Conservation (phyloP, 169 alveolate genomes). For the Plasmodium gaboni region DNA sequence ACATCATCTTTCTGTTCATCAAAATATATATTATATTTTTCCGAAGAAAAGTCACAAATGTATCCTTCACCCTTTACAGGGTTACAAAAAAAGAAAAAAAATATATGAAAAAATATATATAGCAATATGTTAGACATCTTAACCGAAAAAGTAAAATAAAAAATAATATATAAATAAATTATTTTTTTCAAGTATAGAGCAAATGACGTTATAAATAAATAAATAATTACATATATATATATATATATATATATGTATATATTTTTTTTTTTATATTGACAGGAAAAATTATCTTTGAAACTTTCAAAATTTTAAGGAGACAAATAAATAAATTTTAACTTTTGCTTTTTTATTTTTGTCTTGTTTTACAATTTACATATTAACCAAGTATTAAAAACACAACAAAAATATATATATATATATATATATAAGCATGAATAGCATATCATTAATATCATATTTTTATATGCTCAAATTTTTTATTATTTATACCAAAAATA, state of each 20-base stretch:
- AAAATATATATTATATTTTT: constrained; percentile 35
- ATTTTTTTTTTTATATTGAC: too few relatives aligned
- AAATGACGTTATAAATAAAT: background rate
- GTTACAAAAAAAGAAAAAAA: background rate
- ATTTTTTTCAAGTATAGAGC: background rate
- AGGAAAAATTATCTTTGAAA: too few relatives aligned
- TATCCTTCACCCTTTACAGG: constrained; percentile 28
- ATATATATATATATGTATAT: background rate
- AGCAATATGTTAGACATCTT: constrained; percentile 4
- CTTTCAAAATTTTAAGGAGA: too few relatives aligned
- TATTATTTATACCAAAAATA: too few relatives aligned
- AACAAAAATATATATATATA: background rate
- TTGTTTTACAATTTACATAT: too few relatives aligned
- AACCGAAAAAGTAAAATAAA: background rate
- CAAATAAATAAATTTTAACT: too few relatives aligned
- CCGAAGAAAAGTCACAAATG: constrained; percentile 51
- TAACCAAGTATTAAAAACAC: too few relatives aligned
- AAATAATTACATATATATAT: background rate
- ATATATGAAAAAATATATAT: constrained; percentile 11
- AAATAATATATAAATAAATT: background rate
- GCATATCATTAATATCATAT: too few relatives aligned
- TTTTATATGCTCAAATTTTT: too few relatives aligned
- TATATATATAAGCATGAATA: too few relatives aligned
- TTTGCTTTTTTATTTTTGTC: too few relatives aligned
- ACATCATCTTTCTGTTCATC: constrained; percentile 35